Percentiles rank a stretch among this genome's conserved stretches.
These are phyloP conservation scores for Apiospora hydei DNA, from an alignment of 2,329 filamentous ascomycete genomes.

Conservation along the genomic window DNA sequence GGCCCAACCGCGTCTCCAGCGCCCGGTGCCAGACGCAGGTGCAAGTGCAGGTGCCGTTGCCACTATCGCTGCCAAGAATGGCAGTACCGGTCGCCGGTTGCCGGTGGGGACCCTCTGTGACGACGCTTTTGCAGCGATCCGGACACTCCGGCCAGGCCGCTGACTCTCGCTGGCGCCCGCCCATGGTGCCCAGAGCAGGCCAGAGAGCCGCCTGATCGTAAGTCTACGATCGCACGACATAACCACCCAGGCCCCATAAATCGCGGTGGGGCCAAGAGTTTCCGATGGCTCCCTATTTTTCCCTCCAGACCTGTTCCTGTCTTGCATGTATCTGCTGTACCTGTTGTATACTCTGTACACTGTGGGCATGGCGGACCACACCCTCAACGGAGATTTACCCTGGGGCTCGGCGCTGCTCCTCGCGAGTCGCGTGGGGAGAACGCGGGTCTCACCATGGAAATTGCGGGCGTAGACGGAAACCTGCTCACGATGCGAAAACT, in stretches of 20 bases:
- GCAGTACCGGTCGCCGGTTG: slow-evolving; percentile 15
- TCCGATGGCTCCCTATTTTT: slow-evolving; percentile 15
- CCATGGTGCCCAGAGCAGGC: neutral
- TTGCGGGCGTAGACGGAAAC: slow-evolving; percentile 22
- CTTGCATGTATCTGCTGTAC: too few relatives aligned
- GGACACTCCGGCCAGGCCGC: slow-evolving; percentile 16
- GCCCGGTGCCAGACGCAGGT: neutral
- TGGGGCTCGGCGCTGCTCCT: slow-evolving; percentile 2
- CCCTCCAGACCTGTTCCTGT: slow-evolving; percentile 4
- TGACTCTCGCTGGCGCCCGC: slow-evolving; percentile 12
- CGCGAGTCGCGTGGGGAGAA: slow-evolving; percentile 20
- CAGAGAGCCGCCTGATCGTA: slow-evolving; percentile 12
- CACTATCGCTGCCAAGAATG: slow-evolving; percentile 7
- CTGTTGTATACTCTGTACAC: neutral
- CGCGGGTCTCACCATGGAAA: slow-evolving; percentile 20
- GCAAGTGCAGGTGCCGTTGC: neutral
- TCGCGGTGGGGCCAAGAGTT: slow-evolving; percentile 13
- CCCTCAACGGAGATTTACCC: slow-evolving; percentile 19
- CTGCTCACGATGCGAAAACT: slow-evolving; percentile 6
- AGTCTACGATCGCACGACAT: slow-evolving; percentile 10
- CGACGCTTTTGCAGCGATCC: slow-evolving; percentile 2
- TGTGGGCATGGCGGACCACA: slow-evolving; percentile 8
- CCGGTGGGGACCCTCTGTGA: slow-evolving; percentile 14
- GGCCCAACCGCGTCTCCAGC: neutral
- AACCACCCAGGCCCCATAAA: neutral